Evolutionary conservation across 164 flowering plant genomes (phyloP).

Genomic region (Magnolia changhungtana): DNA sequence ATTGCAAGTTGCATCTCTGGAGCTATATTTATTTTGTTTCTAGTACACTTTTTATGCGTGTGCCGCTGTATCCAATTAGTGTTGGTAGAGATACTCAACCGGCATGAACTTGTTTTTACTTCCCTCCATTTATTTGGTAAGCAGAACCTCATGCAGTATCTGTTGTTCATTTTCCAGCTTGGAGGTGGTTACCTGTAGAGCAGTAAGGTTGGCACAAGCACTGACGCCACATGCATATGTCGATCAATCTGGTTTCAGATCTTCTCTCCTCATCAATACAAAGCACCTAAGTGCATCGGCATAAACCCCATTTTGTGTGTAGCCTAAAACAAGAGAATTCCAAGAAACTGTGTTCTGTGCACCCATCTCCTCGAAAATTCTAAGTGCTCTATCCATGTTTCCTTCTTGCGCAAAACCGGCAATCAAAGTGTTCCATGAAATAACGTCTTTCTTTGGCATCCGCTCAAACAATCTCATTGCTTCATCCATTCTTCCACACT

Average conservation of each 20-base stretch:
- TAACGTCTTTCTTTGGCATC: conserved; percentile 13
- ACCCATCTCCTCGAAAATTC: conserved; percentile 24
- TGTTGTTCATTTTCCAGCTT: conserved; percentile 42
- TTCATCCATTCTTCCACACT: conserved; percentile 15
- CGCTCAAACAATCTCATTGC: conserved; percentile 11
- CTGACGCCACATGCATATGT: conserved; percentile 15
- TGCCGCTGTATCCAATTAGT: background rate
- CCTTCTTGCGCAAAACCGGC: conserved; percentile 10
- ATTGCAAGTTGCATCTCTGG: too few species aligned
- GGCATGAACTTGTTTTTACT: background rate
- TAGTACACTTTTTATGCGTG: background rate
- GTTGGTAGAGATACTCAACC: background rate
- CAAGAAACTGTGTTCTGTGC: conserved; percentile 39
- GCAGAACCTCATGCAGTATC: background rate
- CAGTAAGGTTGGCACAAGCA: conserved; percentile 23
- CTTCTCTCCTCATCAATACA: conserved; percentile 10
- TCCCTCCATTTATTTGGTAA: background rate
- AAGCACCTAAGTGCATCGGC: conserved; percentile 14
- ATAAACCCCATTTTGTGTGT: conserved; percentile 12
- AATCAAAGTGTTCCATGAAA: conserved; percentile 15
- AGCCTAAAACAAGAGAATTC: conserved; percentile 18
- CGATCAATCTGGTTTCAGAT: conserved; percentile 15
- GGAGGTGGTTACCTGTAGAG: conserved; percentile 76
- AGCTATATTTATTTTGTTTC: background rate
- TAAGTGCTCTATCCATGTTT: conserved; percentile 12